phyloP scores from a whole-genome alignment of 345 rosid species.

The Salix udensis region DNA sequence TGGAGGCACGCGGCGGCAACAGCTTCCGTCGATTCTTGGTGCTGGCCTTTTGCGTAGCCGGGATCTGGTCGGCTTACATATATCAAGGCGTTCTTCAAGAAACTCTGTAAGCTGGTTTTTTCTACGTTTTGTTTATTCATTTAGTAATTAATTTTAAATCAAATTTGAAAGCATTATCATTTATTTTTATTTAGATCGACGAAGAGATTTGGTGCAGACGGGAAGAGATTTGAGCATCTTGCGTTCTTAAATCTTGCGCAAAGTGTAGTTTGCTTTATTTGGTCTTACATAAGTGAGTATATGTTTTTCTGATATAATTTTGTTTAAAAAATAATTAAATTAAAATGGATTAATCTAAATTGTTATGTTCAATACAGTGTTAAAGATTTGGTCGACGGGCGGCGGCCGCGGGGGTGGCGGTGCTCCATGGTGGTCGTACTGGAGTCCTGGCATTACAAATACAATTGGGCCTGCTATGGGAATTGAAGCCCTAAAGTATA shows the following conservation, averaged over 20 bases:
- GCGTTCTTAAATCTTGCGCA: slow-evolving; percentile 91
- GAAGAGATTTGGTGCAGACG: slow-evolving; percentile 78
- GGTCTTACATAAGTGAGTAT: slow-evolving; percentile 88
- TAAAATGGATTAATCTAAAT: not conserved
- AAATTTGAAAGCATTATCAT: not conserved
- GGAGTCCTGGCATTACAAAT: slow-evolving; percentile 98
- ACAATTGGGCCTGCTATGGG: slow-evolving; percentile 99
- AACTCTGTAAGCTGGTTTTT: slow-evolving; percentile 54
- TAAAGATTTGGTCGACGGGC: slow-evolving; percentile 75
- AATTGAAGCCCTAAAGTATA: slow-evolving; percentile 91
- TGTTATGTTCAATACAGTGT: slow-evolving; percentile 40
- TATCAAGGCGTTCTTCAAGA: slow-evolving; percentile 97
- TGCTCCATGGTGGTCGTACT: slow-evolving; percentile 92
- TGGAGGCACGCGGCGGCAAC: slow-evolving; percentile 58
- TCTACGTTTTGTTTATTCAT: not conserved
- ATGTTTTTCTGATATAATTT: not conserved
- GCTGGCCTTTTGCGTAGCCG: slow-evolving; percentile 81
- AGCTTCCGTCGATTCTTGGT: slow-evolving; percentile 64
- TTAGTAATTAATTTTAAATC: not conserved
- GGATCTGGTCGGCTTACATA: slow-evolving; percentile 94
- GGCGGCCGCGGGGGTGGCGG: slow-evolving; percentile 44
- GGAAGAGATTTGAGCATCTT: slow-evolving; percentile 83
- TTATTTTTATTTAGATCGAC: slow-evolving; percentile 53
- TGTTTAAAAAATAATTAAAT: not conserved
- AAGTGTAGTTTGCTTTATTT: slow-evolving; percentile 77